phyloP scores from a whole-genome alignment of 371 early-diverging fungal species.

The Mortierella sp. region DNA sequence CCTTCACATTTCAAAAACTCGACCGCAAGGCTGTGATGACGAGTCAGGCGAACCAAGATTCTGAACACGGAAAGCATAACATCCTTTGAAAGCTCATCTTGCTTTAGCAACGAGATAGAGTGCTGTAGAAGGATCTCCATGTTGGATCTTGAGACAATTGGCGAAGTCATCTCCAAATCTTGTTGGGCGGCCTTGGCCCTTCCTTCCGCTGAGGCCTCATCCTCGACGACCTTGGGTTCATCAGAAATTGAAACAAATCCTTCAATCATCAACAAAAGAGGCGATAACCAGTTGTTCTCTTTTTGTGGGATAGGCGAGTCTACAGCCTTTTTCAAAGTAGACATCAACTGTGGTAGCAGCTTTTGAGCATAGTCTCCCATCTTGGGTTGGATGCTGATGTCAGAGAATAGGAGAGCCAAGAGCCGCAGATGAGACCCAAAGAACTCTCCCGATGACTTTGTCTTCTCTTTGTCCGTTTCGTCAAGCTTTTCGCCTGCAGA shows the following conservation, averaged over 20 bases:
- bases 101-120: slow-evolving; percentile 63
- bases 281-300: slow-evolving; percentile 71
- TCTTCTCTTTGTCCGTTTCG: slow-evolving; percentile 6
- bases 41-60: slow-evolving; percentile 85
- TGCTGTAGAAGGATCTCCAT: slow-evolving; percentile 59
- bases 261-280: slow-evolving; percentile 77
- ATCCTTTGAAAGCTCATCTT: slow-evolving; percentile 63
- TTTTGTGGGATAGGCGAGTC: slow-evolving; percentile 17
- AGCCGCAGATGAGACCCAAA: slow-evolving; percentile 71
- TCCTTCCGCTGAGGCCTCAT: slow-evolving; percentile 49
- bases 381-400: slow-evolving; percentile 64
- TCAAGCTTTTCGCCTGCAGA: slow-evolving; percentile 14
- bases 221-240: slow-evolving; percentile 65
- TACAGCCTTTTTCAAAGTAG: slow-evolving; percentile 53
- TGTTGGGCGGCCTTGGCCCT: slow-evolving; percentile 47
- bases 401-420: slow-evolving; percentile 75
- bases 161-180: slow-evolving; percentile 44
- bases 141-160: slow-evolving; percentile 48
- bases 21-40: slow-evolving; percentile 71
- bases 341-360: slow-evolving; percentile 62
- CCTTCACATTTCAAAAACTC: slow-evolving; percentile 80
- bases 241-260: slow-evolving; percentile 73
- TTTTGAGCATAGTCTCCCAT: slow-evolving; percentile 55
- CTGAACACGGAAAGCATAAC: slow-evolving; percentile 78
- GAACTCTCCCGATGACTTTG: slow-evolving; percentile 25